Evolutionary conservation across 768 basidiomycete genomes (phyloP), one percentile per base, ranked within the genome.

Genomic region (Leccinum barrowsii): DNA sequence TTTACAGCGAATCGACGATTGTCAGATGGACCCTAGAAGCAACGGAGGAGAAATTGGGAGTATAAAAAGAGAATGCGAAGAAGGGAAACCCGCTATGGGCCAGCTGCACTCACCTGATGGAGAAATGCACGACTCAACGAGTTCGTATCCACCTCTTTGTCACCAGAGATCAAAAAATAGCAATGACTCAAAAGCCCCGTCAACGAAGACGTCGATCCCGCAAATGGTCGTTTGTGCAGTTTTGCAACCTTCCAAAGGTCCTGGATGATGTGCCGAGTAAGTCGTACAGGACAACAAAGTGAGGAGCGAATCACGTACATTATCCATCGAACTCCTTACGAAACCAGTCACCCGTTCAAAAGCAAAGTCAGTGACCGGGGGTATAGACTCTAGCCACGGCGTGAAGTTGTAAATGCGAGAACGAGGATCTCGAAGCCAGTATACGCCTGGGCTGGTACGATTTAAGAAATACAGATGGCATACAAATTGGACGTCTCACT

Each of bases 131-230:
- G 70, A 65, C 87, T 90, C 47, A 97, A 71, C 22, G 74, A 75
- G 6, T 77, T 74, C 2, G 81, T 80, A 67, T 94, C 84, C 24
- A 93, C 80, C 0, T 74, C 72, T 65, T 84, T 88, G 62, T 87
- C 81, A 19, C 82, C 82, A 22, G 92, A 94, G 5, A 97, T 77
- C 17, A 94, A 78, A 67, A 93, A 92, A 69, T 97, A 98, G 17
- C 96, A 84, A 50, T 98, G 94, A 47, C 84, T 80, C 46, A 97
- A 78, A 65, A 94, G 84, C 35, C 89, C 86, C 0, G 92, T 87
- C 53, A 97, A 72, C 1, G 92, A 94, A 7, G 94, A 96, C 0
- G 95, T 98, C 3, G 92, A 95, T 4, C 95, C 96, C 2, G 83
- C 83, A 69, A 90, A 97, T 26, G 66, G 76, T 46, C 82, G 81